Percentiles rank a stretch among this genome's conserved stretches.
phyloP scores from a whole-genome alignment of 2,329 filamentous ascomycete genomes.

The Colletotrichum agaves region DNA sequence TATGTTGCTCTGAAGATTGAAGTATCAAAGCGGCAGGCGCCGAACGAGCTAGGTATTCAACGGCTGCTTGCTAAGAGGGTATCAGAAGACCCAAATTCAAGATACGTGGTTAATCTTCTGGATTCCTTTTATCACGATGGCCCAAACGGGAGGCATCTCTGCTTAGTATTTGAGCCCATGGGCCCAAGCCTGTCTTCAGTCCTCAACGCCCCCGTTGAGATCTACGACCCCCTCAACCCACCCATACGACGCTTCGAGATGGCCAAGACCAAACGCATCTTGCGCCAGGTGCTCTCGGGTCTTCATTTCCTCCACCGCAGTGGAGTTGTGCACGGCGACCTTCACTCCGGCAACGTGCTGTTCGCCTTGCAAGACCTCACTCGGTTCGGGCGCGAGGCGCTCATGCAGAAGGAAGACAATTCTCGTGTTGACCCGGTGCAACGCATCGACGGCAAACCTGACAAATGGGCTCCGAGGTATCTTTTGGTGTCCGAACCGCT shows the following conservation, averaged over 20 bases:
- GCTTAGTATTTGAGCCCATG: conserved; percentile 46
- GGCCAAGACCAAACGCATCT: not conserved
- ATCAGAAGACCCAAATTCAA: not conserved
- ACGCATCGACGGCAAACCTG: conserved; percentile 7
- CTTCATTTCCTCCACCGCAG: conserved; percentile 25
- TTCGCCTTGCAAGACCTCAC: conserved; percentile 11
- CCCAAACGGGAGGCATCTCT: conserved; percentile 47
- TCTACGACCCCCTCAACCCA: not conserved
- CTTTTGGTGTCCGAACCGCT: not conserved
- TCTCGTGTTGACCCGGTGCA: not conserved
- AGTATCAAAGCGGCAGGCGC: conserved; percentile 35
- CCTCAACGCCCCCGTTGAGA: conserved; percentile 36
- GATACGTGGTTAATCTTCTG: conserved; percentile 39
- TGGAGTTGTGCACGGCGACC: conserved; percentile 27
- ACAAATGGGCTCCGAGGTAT: conserved; percentile 28
- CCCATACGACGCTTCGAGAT: not conserved
- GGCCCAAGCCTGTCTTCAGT: conserved; percentile 41
- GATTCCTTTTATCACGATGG: conserved; percentile 45
- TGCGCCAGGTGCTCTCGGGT: conserved; percentile 12
- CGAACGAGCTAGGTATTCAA: conserved; percentile 34
- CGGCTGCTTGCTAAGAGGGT: conserved; percentile 25
- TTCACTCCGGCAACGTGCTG: conserved; percentile 27
- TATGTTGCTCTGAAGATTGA: conserved; percentile 46
- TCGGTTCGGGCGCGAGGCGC: not conserved
- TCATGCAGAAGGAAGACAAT: not conserved